These are phyloP conservation scores for Cryphonectria naterciae DNA, from an alignment of 2,329 filamentous ascomycete species.

Conservation along the genomic window DNA sequence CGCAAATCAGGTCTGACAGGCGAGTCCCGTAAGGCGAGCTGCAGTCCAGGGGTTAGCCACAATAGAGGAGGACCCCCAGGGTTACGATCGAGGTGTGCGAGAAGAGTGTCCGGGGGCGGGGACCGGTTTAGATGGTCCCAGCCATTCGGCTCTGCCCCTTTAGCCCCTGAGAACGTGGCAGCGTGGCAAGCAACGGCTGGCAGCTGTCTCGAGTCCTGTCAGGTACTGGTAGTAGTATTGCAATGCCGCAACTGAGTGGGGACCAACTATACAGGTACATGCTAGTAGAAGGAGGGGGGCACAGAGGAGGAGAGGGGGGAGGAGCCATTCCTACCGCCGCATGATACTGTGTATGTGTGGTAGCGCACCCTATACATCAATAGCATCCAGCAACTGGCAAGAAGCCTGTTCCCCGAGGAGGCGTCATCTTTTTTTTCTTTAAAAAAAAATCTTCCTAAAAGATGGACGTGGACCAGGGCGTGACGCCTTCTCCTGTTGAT, in stretches of 20 bases:
- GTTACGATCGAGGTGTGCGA: slow-evolving; percentile 6
- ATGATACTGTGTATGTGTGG: background rate
- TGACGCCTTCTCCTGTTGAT: slow-evolving; percentile 12
- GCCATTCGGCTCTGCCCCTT: slow-evolving; percentile 29
- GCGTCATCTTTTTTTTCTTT: background rate
- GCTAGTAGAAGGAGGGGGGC: background rate
- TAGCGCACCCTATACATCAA: background rate
- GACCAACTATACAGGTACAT: background rate
- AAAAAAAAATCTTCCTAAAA: too few relatives aligned
- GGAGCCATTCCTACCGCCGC: background rate
- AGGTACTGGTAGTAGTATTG: slow-evolving; percentile 13
- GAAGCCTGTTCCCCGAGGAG: background rate
- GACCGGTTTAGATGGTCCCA: slow-evolving; percentile 26
- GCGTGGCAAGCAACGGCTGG: slow-evolving; percentile 22
- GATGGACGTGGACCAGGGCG: background rate
- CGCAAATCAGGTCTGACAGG: slow-evolving; percentile 19
- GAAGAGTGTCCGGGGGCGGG: slow-evolving; percentile 25
- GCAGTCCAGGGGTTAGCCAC: slow-evolving; percentile 18
- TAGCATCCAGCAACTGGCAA: background rate
- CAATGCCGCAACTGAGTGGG: background rate
- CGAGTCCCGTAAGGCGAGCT: slow-evolving; percentile 28
- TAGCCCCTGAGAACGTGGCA: slow-evolving; percentile 25
- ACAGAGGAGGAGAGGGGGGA: too few relatives aligned
- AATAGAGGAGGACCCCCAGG: background rate
- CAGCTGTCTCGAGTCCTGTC: slow-evolving; percentile 17